Base-by-base conservation (phyloP, 805 yeast genomes). In the Wickerhamomyces queroliae region DNA sequence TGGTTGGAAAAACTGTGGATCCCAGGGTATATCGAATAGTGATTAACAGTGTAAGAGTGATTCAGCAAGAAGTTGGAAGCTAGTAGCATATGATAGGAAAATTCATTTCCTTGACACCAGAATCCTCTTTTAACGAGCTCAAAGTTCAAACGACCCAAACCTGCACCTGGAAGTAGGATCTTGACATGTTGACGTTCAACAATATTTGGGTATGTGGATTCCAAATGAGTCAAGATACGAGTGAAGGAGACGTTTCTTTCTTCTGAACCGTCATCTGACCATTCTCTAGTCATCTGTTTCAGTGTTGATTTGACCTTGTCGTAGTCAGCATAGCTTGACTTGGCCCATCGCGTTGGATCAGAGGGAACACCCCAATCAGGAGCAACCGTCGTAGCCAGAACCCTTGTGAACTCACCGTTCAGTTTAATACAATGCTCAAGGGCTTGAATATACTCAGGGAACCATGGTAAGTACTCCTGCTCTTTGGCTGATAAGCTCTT, bases 101-200 rank as follows among this genome's bases (percentile, higher is more conserved):
- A 69, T 48, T 80, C 87, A 51, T 79, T 80, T 0, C 87, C 87
- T 48, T 80, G 83, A n/a, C 76, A 68, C 62, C 68, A 59, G 50
- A 76, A 80, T 4, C 86, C 86, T 38, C 64, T 46, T 37, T 47
- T 57, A 2, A 76, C 80, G 41, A 78, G 59, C 37, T 80, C 85
- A 36, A 70, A 59, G 24, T 77, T 78, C 38, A 78, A 52, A 37
- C 86, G 55, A 0, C 83, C 86, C 25, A 79, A 59, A 0, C 86
- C 86, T 39, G 80, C 72, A 1, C 87, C 87, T 0, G 86, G 85
- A 4, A 76, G 73, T 13, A 80, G 56, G 0, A 80, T 63, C 28
- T 70, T 65, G 11, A 69, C 43, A 12, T 65, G 36, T 16, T 59
- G 68, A 22, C 83, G 54, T 0, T 41, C 36, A 1, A 42, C 44